phyloP scores from a whole-genome alignment of 768 basidiomycete species.

The Macrocybe gigantea region DNA sequence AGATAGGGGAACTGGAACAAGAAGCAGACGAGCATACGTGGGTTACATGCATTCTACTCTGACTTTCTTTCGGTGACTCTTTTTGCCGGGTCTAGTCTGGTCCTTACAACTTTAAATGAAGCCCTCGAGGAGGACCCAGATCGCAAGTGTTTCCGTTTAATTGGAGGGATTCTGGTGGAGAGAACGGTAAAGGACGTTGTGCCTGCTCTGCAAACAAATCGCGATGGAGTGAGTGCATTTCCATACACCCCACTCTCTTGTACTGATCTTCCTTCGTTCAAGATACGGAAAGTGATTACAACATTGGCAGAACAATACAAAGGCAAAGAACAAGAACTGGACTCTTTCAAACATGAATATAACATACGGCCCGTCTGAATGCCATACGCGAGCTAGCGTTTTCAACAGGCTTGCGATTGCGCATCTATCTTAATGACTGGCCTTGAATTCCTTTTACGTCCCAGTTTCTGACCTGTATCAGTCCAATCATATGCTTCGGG shows the following conservation, averaged over 20 bases:
- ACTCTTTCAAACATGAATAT: constrained; percentile 72
- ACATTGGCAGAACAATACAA: constrained; percentile 85
- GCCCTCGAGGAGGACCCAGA: constrained; percentile 76
- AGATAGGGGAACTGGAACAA: constrained; percentile 93
- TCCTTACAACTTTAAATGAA: constrained; percentile 82
- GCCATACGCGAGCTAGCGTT: neutral
- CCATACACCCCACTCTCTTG: constrained; percentile 5
- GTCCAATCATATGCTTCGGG: too few species aligned
- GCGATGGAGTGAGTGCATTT: constrained; percentile 63
- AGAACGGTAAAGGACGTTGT: constrained; percentile 93
- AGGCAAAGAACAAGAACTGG: constrained; percentile 79
- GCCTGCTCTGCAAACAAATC: constrained; percentile 85
- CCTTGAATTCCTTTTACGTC: too few species aligned
- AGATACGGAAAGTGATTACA: constrained; percentile 82
- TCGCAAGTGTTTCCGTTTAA: constrained; percentile 93
- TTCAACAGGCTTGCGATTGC: too few species aligned
- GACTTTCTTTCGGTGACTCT: constrained; percentile 2
- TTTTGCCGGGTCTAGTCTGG: constrained; percentile 50
- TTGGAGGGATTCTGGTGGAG: constrained; percentile 94
- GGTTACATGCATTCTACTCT: constrained; percentile 20
- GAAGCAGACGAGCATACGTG: constrained; percentile 95
- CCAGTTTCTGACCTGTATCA: too few species aligned
- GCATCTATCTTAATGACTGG: too few species aligned
- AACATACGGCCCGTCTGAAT: constrained; percentile 55
- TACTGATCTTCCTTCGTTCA: constrained; percentile 10